Conservation (phyloP, 176 grass and related monocot species). For the Musa itinerans region DNA sequence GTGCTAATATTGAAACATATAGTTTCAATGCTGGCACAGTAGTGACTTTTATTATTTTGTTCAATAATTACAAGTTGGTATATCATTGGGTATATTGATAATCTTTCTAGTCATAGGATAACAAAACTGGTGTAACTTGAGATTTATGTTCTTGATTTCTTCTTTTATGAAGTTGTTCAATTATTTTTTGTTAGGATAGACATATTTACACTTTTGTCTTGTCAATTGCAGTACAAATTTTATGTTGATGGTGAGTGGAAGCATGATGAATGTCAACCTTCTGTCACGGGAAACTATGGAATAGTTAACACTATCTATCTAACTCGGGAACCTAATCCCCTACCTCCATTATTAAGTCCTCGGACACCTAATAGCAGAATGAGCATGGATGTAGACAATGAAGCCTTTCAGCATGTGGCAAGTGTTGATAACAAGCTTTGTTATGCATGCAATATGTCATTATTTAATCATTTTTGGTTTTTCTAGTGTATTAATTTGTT, state of each 20-base stretch:
- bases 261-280: slow-evolving; percentile 73
- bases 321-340: slow-evolving; percentile 44
- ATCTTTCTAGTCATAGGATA: too few relatives aligned
- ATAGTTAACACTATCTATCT: slow-evolving; percentile 74
- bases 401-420: slow-evolving; percentile 52
- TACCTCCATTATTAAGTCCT: slow-evolving; percentile 41
- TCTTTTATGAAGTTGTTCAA: background rate
- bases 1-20: too few relatives aligned
- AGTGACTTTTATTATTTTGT: too few relatives aligned
- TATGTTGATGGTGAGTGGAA: slow-evolving; percentile 89
- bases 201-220: background rate
- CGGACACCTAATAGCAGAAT: slow-evolving; percentile 34
- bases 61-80: too few relatives aligned
- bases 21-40: too few relatives aligned
- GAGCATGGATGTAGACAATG: slow-evolving; percentile 81
- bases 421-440: slow-evolving; percentile 21
- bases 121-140: too few relatives aligned
- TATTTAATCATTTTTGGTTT: background rate
- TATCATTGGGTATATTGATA: too few relatives aligned
- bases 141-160: background rate
- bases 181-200: background rate
- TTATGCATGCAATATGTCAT: background rate
- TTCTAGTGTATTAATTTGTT: background rate
- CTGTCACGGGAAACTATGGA: slow-evolving; percentile 44
- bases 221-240: slow-evolving; percentile 79